Conservation (phyloP, 2,329 filamentous ascomycete genomes). For the Colletotrichum ledebouriae region DNA sequence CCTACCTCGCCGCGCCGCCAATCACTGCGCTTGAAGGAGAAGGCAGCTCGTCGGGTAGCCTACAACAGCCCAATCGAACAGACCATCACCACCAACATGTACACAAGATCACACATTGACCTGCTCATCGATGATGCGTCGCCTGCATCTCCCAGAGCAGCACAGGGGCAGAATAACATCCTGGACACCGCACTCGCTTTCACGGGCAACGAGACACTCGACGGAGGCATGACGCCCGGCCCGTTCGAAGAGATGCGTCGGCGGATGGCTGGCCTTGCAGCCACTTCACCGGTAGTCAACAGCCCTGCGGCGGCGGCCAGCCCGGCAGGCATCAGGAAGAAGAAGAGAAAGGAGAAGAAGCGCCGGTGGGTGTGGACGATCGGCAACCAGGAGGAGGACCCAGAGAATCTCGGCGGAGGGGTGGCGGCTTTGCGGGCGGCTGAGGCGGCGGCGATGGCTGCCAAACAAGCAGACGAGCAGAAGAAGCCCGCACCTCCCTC, state of each 20-base stretch:
- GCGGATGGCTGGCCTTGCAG: slow-evolving; percentile 64
- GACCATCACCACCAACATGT: slow-evolving; percentile 73
- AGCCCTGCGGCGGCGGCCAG: slow-evolving; percentile 43
- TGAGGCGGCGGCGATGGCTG: slow-evolving; percentile 48
- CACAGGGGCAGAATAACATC: slow-evolving; percentile 54
- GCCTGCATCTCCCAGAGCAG: slow-evolving; percentile 57
- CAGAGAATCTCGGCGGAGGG: slow-evolving; percentile 58
- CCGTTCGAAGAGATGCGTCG: slow-evolving; percentile 74
- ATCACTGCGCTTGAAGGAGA: slow-evolving; percentile 67
- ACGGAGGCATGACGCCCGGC: slow-evolving; percentile 73
- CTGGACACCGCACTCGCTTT: slow-evolving; percentile 66
- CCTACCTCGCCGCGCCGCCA: slow-evolving; percentile 67
- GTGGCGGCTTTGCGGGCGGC: slow-evolving; percentile 56
- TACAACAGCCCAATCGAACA: slow-evolving; percentile 74
- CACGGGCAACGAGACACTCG: slow-evolving; percentile 66
- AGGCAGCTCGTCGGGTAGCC: slow-evolving; percentile 68
- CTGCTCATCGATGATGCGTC: slow-evolving; percentile 70
- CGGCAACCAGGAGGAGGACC: slow-evolving; percentile 63
- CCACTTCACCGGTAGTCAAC: slow-evolving; percentile 54
- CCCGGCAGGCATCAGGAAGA: slow-evolving; percentile 63
- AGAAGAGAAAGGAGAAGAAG: slow-evolving; percentile 70
- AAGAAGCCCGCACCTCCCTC: slow-evolving; percentile 18
- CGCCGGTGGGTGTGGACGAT: slow-evolving; percentile 77
- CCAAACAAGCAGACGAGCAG: slow-evolving; percentile 37
- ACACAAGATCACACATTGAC: slow-evolving; percentile 74